Base-by-base conservation (phyloP, 306 rosid genomes). In the Trifolium fragiferum region DNA sequence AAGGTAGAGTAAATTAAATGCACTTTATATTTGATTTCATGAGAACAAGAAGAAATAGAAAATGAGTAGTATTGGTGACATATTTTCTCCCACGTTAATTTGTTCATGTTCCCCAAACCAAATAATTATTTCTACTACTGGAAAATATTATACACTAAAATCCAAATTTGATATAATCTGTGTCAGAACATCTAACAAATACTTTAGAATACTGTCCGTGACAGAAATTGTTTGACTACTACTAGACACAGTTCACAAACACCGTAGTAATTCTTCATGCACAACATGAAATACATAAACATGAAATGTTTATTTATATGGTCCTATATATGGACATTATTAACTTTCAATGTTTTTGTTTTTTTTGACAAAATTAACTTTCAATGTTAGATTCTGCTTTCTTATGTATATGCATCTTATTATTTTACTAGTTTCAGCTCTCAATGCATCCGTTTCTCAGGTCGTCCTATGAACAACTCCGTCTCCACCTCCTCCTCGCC, bases 381-480 rank as follows among this genome's bases (percentile, higher is more conserved):
- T 25, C 14, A 57, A 58, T 20, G 21, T 58, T 23, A n/a, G 32
- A 38, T 67, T 58, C 4, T 6, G 46, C 23, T 5, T 15, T 73
- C 23, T 40, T 57, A 18, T 9, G 10, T 15, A 38, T 7, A 43
- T 7, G 10, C 19, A 62, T 4, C 30, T 46, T 13, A 7, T 27
- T 60, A 62, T 70, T 35, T 72, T 19, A 11, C 38, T 66, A 40
- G 47, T 58, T 68, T 74, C 58, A 62, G 15, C 43, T 62, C 51
- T 49, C n/a, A 68, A 66, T 71, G 32, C 49, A 72, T 63, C 80
- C 78, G 41, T 69, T 79, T 77, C 77, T 76, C 63, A 0, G 97
- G 93, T 53, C 82, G 88, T 40, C 97, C 92, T 68, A 92, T 90
- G 87, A 86, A 86, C 80, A 92, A 82, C 11, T 89, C 90, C 6